Conservation (phyloP, 2,329 filamentous ascomycete genomes). For the Pyricularia grisea region DNA sequence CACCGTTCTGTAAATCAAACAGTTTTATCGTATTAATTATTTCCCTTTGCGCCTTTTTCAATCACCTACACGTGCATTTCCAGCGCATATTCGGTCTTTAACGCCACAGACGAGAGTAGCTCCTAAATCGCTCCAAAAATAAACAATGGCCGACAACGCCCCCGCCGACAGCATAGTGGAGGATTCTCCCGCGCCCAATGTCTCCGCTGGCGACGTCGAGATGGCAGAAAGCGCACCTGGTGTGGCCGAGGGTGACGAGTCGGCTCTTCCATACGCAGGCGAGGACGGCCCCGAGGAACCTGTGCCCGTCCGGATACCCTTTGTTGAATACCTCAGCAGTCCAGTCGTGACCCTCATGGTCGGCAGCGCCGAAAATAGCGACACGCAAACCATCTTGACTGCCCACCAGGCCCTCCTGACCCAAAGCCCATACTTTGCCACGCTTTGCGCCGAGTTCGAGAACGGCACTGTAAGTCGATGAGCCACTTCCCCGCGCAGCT, state of each 20-base stretch:
- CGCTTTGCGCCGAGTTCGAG: slow-evolving; percentile 52
- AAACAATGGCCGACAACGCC: slow-evolving; percentile 14
- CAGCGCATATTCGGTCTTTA: no score
- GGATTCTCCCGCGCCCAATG: slow-evolving; percentile 14
- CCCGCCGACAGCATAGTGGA: slow-evolving; percentile 14
- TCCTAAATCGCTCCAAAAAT: not conserved
- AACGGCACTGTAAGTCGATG: slow-evolving; percentile 45
- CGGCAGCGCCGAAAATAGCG: slow-evolving; percentile 39
- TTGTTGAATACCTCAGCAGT: slow-evolving; percentile 54
- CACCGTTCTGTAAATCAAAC: no score
- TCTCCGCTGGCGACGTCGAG: slow-evolving; percentile 14
- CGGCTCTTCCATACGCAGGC: slow-evolving; percentile 25
- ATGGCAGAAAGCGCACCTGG: slow-evolving; percentile 16
- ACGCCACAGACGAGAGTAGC: not conserved
- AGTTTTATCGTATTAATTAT: no score
- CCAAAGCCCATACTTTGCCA: slow-evolving; percentile 66
- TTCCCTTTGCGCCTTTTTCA: no score
- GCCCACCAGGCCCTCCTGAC: slow-evolving; percentile 72
- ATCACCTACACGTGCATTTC: no score
- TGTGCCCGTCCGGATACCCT: slow-evolving; percentile 29
- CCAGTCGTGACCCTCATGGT: slow-evolving; percentile 61
- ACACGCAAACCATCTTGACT: slow-evolving; percentile 51
- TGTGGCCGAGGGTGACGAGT: slow-evolving; percentile 19
- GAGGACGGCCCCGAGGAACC: slow-evolving; percentile 22
- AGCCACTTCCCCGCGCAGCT: no score